Base-by-base conservation (phyloP, 805 yeast genomes). In the Wickerhamiella lipophila region DNA sequence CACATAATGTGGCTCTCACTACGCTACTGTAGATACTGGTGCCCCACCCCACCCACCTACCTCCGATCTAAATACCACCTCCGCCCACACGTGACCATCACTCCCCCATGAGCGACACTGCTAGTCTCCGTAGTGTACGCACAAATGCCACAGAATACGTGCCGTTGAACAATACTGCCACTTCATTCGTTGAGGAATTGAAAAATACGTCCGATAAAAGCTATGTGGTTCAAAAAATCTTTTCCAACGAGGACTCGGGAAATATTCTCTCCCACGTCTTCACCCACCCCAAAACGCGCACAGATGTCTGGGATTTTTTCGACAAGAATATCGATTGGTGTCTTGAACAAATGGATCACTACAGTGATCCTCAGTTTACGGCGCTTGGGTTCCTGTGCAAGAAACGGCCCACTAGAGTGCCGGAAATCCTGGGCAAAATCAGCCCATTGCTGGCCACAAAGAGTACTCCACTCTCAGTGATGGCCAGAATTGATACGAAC, bases 341-440 rank as follows among this genome's bases (percentile, higher is more conserved):
- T 27, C 35, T 52, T 7, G 30, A 46, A 18, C 40, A 42, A 18
- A 47, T 56, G 42, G 26, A 21, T 16, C 49, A 27, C 21, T 30
- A 42, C 43, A 54, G 58, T 39, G 59, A 56, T 34, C 57, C 58
- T 7, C 29, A 47, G 18, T 49, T 52, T 18, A 46, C 38, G 16
- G 59, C 57, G 11, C 47, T 55, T 15, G 52, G 54, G 25, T 49
- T 51, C 48, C 48, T 57, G n/a, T 57, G 56, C 42, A 51, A 48
- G 40, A 52, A 52, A 25, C 44, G 16, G 15, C 52, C 45, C 23
- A 13, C 39, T 9, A 49, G 51, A 29, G 50, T 55, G 21, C 36
- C 38, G n/a, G 46, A 40, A 5, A 47, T 55, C 6, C 34, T 56
- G 15, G 44, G 40, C 22, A 35, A 39, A 12, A 49, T 49, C 19